A percentile compares a stretch with the other conserved stretches of the same genome.
These are phyloP conservation scores for Chamaecrista fasciculata DNA, from an alignment of 306 rosid genomes.

Conservation along the genomic window DNA sequence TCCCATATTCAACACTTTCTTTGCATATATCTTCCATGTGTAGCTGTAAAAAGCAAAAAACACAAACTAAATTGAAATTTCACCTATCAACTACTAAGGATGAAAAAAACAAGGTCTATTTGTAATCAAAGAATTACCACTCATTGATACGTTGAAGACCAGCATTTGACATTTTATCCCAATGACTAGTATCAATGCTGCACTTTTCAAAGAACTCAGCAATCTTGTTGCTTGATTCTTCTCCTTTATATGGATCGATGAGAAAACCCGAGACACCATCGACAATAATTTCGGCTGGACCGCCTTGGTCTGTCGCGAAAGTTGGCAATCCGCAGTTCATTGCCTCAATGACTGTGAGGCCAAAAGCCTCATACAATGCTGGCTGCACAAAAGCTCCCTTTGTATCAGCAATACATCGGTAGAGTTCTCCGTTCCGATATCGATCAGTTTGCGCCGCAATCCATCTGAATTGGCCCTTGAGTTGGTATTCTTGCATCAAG, in stretches of 20 bases:
- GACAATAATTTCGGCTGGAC: constrained; percentile 88
- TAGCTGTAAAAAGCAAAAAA: constrained; percentile 68
- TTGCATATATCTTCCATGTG: constrained; percentile 97
- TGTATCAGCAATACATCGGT: constrained; percentile 76
- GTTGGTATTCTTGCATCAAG: constrained; percentile 61
- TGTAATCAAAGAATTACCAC: constrained; percentile 56
- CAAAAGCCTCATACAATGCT: constrained; percentile 88
- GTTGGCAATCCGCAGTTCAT: constrained; percentile 95
- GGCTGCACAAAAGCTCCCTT: constrained; percentile 98
- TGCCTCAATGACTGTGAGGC: constrained; percentile 92
- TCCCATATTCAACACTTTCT: constrained; percentile 79
- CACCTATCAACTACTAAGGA: no score
- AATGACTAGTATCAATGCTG: constrained; percentile 53
- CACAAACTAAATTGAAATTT: neutral
- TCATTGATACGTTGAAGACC: constrained; percentile 78
- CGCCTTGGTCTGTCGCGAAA: constrained; percentile 93
- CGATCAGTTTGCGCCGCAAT: constrained; percentile 91
- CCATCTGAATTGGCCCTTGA: constrained; percentile 82
- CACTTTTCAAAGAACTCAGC: constrained; percentile 84
- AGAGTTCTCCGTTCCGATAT: constrained; percentile 72
- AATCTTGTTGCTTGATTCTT: constrained; percentile 71
- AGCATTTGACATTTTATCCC: constrained; percentile 61
- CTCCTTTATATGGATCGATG: constrained; percentile 69
- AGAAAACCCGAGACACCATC: constrained; percentile 86
- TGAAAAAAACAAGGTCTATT: no score